These are phyloP conservation scores for Perkinsus chesapeaki DNA, from an alignment of 169 alveolate genomes.

Conservation along the genomic window DNA sequence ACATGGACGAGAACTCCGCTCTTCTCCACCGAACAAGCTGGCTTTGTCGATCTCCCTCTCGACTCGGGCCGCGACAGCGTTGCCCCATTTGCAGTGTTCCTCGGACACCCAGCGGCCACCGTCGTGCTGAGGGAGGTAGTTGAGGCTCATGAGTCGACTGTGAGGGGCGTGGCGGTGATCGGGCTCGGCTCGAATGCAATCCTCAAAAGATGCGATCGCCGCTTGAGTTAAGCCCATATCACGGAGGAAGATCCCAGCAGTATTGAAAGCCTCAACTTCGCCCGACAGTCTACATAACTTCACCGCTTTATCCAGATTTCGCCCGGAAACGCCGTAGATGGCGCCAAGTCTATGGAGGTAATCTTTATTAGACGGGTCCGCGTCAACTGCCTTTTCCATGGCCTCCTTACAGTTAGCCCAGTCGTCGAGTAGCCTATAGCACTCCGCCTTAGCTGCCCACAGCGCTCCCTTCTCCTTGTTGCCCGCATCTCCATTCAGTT, in stretches of 20 bases:
- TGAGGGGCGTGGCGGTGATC: background rate
- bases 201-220: background rate
- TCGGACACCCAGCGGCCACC: background rate
- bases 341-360: background rate
- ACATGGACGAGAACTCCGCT: background rate
- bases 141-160: background rate
- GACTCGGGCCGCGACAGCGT: background rate
- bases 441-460: constrained; percentile 2
- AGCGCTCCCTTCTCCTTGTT: background rate
- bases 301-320: background rate
- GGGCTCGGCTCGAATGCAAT: background rate
- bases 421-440: background rate
- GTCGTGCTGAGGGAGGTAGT: background rate
- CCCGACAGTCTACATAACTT: background rate
- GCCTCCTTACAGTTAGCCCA: background rate
- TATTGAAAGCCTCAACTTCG: background rate
- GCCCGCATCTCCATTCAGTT: background rate
- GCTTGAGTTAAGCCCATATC: background rate
- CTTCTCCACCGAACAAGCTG: background rate
- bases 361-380: background rate
- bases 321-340: background rate
- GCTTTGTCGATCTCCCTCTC: background rate
- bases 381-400: background rate
- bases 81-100: background rate
- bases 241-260: background rate